These are phyloP conservation scores for Vigna hirtella DNA, from an alignment of 306 rosid species.

Conservation along the genomic window DNA sequence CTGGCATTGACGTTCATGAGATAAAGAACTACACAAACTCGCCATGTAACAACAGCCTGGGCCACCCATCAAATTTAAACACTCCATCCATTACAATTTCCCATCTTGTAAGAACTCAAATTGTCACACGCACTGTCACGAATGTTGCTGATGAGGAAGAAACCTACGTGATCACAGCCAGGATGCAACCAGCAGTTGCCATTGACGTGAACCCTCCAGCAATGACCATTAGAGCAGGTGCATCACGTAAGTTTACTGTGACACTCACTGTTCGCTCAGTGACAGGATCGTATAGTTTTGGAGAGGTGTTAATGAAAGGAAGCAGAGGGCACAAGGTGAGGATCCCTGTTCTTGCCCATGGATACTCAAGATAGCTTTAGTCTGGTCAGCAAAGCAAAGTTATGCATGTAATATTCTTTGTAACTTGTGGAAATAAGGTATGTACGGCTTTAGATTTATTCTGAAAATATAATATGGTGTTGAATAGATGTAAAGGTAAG, in stretches of 20 bases:
- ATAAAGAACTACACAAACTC: constrained; percentile 79
- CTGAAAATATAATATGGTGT: constrained; percentile 52
- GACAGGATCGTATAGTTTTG: constrained; percentile 85
- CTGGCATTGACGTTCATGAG: constrained; percentile 81
- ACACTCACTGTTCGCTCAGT: constrained; percentile 81
- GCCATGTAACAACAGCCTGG: constrained; percentile 79
- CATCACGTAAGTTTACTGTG: constrained; percentile 72
- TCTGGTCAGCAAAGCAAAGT: constrained; percentile 48
- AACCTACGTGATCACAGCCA: constrained; percentile 75
- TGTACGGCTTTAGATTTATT: constrained; percentile 60
- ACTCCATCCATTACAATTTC: constrained; percentile 82
- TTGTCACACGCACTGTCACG: constrained; percentile 76
- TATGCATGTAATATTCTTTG: constrained; percentile 89
- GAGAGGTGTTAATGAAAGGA: constrained; percentile 91
- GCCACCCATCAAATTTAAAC: constrained; percentile 83
- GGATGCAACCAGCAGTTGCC: constrained; percentile 91
- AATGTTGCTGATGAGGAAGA: constrained; percentile 87
- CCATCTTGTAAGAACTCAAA: constrained; percentile 80
- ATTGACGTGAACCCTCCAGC: constrained; percentile 86
- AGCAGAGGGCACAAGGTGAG: constrained; percentile 96
- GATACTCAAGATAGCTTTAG: constrained; percentile 69
- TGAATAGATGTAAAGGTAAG: constrained; percentile 74
- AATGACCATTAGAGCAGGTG: constrained; percentile 81
- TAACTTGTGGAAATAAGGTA: constrained; percentile 81
- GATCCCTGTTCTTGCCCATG: constrained; percentile 91